These are phyloP conservation scores for Gonapodya prolifera DNA, from an alignment of 192 early-diverging fungal genomes.

Conservation along the genomic window DNA sequence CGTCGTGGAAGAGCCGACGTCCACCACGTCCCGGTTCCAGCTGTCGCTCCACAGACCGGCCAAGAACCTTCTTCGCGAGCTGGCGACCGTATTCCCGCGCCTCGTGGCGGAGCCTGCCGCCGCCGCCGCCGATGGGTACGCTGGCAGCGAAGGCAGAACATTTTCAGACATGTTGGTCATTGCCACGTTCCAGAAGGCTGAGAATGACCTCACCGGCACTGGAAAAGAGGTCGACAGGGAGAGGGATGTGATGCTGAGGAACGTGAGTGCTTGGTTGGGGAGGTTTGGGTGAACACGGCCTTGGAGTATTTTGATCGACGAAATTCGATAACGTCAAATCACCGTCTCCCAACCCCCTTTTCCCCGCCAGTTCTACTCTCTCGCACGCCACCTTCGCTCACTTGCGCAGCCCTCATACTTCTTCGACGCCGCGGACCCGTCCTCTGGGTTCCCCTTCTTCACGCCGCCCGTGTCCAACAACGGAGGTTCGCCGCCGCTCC, in stretches of 20 bases:
- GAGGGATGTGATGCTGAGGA: constrained; percentile 64
- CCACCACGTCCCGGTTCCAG: neutral
- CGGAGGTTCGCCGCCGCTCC: constrained; percentile 23
- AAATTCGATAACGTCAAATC: neutral
- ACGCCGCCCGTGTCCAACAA: constrained; percentile 8
- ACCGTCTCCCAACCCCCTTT: neutral
- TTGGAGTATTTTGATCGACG: neutral
- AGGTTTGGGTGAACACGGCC: neutral
- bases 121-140: neutral
- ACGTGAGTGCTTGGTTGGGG: constrained; percentile 29
- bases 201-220: constrained; percentile 64
- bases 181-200: constrained; percentile 66
- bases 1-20: too few relatives aligned
- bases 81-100: neutral
- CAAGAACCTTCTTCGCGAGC: neutral
- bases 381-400: constrained; percentile 51
- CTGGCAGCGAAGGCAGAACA: neutral
- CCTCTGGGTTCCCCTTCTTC: constrained; percentile 2
- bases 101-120: neutral
- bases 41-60: neutral
- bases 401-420: constrained; percentile 32
- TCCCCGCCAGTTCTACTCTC: constrained; percentile 34
- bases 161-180: constrained; percentile 51
- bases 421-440: neutral
- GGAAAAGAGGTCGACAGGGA: constrained; percentile 57